Evolutionary conservation across 441 rosid genomes (phyloP).

Genomic region (Corymbia citriodora): DNA sequence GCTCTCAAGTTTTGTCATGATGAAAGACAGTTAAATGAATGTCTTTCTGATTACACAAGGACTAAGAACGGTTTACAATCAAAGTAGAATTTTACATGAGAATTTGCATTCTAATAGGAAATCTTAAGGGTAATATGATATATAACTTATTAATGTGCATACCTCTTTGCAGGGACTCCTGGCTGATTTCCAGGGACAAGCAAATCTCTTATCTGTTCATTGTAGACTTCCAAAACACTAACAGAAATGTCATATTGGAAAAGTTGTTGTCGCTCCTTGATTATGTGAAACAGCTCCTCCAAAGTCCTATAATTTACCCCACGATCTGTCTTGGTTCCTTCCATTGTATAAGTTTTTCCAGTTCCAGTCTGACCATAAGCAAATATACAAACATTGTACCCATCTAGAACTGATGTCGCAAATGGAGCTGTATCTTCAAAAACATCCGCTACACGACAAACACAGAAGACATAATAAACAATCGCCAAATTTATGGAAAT

Average conservation of each 20-base stretch:
- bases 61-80: neutral
- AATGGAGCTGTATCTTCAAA: constrained; percentile 86
- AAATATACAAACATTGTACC: constrained; percentile 89
- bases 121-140: neutral
- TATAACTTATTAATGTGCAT: neutral
- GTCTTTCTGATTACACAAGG: neutral
- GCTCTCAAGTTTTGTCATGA: neutral
- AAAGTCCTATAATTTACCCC: constrained; percentile 92
- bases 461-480: neutral
- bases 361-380: constrained; percentile 98
- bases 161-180: constrained; percentile 68
- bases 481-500: neutral
- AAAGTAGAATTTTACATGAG: neutral
- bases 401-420: constrained; percentile 89
- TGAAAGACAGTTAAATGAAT: neutral
- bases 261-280: constrained; percentile 52
- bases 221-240: constrained; percentile 94
- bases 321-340: constrained; percentile 78
- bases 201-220: constrained; percentile 91
- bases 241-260: constrained; percentile 72
- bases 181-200: constrained; percentile 51
- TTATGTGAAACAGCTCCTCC: constrained; percentile 61
- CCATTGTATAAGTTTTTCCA: constrained; percentile 96
- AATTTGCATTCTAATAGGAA: neutral
- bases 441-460: constrained; percentile 55